These are phyloP conservation scores for Leccinum disarticulatum DNA, from an alignment of 768 basidiomycete species.

Conservation along the genomic window DNA sequence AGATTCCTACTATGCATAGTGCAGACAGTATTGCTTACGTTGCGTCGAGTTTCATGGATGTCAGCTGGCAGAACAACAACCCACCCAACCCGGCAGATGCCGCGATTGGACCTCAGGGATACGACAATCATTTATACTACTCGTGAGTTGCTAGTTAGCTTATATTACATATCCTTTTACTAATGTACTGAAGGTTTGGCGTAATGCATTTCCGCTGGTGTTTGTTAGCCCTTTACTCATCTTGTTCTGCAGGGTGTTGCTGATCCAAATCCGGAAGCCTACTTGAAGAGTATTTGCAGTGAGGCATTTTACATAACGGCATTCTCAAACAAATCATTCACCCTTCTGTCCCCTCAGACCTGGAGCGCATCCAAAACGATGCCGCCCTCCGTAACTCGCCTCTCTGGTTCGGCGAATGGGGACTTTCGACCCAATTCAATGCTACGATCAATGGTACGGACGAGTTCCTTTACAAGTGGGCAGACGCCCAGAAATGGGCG, in stretches of 20 bases:
- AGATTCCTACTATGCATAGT: constrained; percentile 7
- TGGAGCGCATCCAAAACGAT: constrained; percentile 53
- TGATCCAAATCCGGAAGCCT: constrained; percentile 59
- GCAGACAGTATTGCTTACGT: constrained; percentile 5
- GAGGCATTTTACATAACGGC: constrained; percentile 22
- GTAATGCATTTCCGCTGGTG: constrained; percentile 35
- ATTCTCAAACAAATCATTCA: neutral
- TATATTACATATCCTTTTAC: constrained; percentile 1
- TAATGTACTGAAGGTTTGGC: constrained; percentile 47
- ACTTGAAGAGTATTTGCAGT: constrained; percentile 72
- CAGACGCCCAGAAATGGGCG: constrained; percentile 70
- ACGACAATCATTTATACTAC: constrained; percentile 82
- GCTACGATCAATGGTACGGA: constrained; percentile 61
- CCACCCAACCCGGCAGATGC: constrained; percentile 72
- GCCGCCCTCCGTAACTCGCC: constrained; percentile 45
- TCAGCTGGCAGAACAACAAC: constrained; percentile 72
- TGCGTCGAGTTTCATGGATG: constrained; percentile 70
- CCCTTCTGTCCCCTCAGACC: constrained; percentile 41
- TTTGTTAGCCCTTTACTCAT: neutral
- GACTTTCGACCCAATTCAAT: constrained; percentile 62
- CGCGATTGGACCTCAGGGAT: constrained; percentile 65
- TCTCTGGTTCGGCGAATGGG: constrained; percentile 61
- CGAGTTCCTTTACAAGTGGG: constrained; percentile 64
- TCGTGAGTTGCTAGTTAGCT: constrained; percentile 41
- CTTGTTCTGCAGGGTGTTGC: constrained; percentile 59